phyloP scores from a whole-genome alignment of 2,329 filamentous ascomycete species.

The Capronia americana region DNA sequence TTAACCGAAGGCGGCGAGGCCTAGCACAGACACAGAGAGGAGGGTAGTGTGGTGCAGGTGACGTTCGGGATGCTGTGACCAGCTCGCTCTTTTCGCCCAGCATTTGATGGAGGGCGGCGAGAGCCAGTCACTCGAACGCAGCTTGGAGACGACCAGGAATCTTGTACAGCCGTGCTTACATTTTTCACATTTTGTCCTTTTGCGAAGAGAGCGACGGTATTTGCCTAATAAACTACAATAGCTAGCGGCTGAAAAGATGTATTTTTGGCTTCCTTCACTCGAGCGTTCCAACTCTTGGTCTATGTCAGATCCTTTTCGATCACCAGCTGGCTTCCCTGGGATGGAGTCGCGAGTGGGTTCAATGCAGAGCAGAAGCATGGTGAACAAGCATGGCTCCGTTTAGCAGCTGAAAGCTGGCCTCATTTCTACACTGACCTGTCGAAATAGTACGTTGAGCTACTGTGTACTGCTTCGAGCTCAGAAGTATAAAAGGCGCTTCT shows the following conservation, averaged over 20 bases:
- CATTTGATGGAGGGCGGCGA: neutral
- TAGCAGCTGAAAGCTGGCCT: neutral
- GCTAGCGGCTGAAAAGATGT: conserved; percentile 1
- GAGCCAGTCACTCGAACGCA: neutral
- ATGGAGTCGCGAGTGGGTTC: no score
- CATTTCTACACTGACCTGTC: neutral
- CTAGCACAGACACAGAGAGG: neutral
- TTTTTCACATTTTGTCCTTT: neutral
- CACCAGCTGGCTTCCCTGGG: no score
- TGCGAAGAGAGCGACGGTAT: neutral
- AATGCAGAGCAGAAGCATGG: no score
- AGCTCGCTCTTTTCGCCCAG: neutral
- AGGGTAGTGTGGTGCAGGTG: neutral
- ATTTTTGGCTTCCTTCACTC: neutral
- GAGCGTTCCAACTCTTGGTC: neutral
- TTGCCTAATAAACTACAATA: conserved; percentile 2
- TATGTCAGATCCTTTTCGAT: no score
- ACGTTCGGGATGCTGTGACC: neutral
- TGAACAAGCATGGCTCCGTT: no score
- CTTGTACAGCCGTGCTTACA: conserved; percentile 2
- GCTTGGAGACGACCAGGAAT: neutral
- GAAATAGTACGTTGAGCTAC: neutral
- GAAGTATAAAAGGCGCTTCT: neutral
- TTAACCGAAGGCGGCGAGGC: conserved; percentile 3
- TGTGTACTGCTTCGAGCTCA: no score